Evolutionary conservation across 345 rosid species (phyloP).

Genomic region (Euphorbia peplus): DNA sequence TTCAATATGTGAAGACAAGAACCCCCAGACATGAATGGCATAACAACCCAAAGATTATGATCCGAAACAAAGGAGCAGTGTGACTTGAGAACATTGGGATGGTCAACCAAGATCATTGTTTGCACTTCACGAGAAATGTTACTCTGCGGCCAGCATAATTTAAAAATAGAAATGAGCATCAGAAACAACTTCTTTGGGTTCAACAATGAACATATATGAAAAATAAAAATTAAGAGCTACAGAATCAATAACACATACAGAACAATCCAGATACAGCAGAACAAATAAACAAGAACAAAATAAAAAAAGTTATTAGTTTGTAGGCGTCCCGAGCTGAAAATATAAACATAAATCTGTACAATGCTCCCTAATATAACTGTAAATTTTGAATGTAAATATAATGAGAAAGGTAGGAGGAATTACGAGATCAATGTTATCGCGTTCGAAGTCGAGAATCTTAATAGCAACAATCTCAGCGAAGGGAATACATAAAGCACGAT

Average conservation of each 20-base stretch:
- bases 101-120: slow-evolving; percentile 90
- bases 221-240: neutral
- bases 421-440: slow-evolving; percentile 80
- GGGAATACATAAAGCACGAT: slow-evolving; percentile 72
- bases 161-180: neutral
- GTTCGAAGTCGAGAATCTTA: slow-evolving; percentile 96
- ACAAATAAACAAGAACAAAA: neutral
- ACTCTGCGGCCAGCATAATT: slow-evolving; percentile 34
- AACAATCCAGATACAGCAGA: neutral
- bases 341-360: neutral
- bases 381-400: neutral
- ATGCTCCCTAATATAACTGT: neutral
- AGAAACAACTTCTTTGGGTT: neutral
- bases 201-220: neutral
- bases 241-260: neutral
- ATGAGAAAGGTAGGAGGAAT: neutral
- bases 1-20: slow-evolving; percentile 95
- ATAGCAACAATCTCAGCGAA: slow-evolving; percentile 76
- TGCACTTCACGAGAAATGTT: slow-evolving; percentile 91
- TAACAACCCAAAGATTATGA: slow-evolving; percentile 91
- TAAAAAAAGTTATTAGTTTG: neutral
- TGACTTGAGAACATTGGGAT: slow-evolving; percentile 87
- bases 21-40: slow-evolving; percentile 99
- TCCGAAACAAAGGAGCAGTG: slow-evolving; percentile 91
- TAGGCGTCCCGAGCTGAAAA: neutral